Evolutionary conservation across 2,329 filamentous ascomycete genomes (phyloP).

Genomic region (Scorias spongiosa): DNA sequence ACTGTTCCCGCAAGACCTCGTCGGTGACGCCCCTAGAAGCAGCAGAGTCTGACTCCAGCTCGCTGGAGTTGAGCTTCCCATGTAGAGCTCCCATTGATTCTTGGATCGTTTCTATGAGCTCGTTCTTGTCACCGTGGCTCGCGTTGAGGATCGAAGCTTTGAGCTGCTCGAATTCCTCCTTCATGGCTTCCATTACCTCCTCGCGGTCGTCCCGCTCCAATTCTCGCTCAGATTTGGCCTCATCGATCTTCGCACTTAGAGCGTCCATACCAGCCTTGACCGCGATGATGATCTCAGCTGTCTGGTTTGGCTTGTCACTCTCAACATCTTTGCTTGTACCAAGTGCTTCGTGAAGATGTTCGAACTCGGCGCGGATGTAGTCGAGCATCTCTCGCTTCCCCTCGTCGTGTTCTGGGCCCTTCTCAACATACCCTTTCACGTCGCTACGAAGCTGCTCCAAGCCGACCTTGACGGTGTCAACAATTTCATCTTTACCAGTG

Average conservation of each 20-base stretch:
- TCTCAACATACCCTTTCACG: constrained; percentile 37
- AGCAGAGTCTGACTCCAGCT: constrained; percentile 13
- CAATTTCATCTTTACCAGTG: constrained; percentile 61
- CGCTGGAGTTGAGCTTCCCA: constrained; percentile 26
- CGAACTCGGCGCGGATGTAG: constrained; percentile 42
- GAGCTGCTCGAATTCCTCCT: constrained; percentile 67
- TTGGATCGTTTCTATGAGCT: constrained; percentile 46
- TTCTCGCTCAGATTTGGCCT: constrained; percentile 20
- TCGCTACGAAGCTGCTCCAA: constrained; percentile 50
- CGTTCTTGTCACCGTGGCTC: constrained; percentile 41
- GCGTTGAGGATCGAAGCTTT: constrained; percentile 58
- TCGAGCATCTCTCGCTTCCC: constrained; percentile 31
- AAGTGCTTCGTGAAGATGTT: constrained; percentile 44
- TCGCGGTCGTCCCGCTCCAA: constrained; percentile 24
- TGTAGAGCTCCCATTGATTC: constrained; percentile 34
- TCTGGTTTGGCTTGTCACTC: constrained; percentile 4
- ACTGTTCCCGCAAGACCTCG: constrained; percentile 40
- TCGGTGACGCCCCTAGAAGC: constrained; percentile 31
- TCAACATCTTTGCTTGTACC: constrained; percentile 18
- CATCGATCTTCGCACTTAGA: constrained; percentile 13
- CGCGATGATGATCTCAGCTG: constrained; percentile 17
- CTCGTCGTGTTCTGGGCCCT: constrained; percentile 28
- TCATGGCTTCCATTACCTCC: constrained; percentile 52
- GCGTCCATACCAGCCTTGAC: constrained; percentile 19
- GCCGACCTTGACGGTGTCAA: constrained; percentile 50